Evolutionary conservation across 176 grass and related monocot species (phyloP), one percentile per base, ranked within the genome.

Genomic region (Oryza brachyantha): DNA sequence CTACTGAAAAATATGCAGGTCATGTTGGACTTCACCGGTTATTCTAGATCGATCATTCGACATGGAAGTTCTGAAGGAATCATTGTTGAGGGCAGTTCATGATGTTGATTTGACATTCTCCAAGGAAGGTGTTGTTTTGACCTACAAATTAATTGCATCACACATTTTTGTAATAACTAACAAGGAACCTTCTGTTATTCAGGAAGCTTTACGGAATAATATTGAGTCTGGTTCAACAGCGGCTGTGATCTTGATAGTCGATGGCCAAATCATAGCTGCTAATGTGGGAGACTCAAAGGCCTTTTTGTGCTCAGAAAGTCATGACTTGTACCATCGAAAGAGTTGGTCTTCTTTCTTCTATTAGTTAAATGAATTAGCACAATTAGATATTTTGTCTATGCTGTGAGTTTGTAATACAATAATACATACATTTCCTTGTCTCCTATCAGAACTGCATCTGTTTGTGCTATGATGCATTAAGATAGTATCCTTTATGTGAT

Each of bases 221-320:
- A 60, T 94, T 19, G 78, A 87, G 37, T 92, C 96, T 12, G 92
- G 96, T 83, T 98, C 96, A 25, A 98, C 92, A 45, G 90, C 90
- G 0, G 78, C 80, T 66, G 90, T 98, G 71, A 84, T 94, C 72
- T 84, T 98, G 84, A 89, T 92, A 84, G 92, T 86, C 13, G 88
- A 91, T 89, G 96, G 90, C 8, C 76, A 98, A 67, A 75, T 94
- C 77, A 61, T 98, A 83, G 75, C 80, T 76, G 96, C 86, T 68
- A 98, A 98, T 92, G 79, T 98, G 21, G 96, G 95, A 78, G 95
- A 98, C 61, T 94, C 95, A 39, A 98, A 94, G 82, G 92, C 90
- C 52, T 86, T 98, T 85, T 88, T 94, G 66, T 98, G 95, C 81
- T 87, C 96, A 75, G 70, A 93, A 88, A 84, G 76, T 48, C 72